phyloP scores from a whole-genome alignment of 305 asterid genomes.

The Fraxinus angustifolia region DNA sequence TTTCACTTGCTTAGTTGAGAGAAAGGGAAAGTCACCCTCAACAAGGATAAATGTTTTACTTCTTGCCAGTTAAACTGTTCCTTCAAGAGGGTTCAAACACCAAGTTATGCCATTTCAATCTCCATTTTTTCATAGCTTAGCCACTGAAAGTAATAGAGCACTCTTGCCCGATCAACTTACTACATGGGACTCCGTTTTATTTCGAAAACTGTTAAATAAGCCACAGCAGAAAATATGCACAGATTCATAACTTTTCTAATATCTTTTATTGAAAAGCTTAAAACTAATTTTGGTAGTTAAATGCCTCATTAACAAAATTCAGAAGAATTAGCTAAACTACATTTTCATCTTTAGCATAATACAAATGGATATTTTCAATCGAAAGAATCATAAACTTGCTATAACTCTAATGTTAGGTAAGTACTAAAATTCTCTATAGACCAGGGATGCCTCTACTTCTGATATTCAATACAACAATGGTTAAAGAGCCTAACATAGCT shows the following conservation, averaged over 20 bases:
- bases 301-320: background rate
- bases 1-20: background rate
- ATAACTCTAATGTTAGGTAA: background rate
- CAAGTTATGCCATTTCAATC: background rate
- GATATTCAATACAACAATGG: background rate
- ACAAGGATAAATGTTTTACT: background rate
- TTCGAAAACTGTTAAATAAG: background rate
- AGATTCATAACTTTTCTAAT: background rate
- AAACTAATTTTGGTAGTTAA: background rate
- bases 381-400: background rate
- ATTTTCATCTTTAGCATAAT: background rate
- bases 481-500: background rate
- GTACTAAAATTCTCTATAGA: background rate
- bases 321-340: background rate
- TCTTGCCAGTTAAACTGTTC: background rate
- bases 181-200: background rate
- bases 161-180: background rate
- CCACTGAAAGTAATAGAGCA: background rate
- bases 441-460: background rate
- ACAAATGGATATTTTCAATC: background rate
- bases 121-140: background rate
- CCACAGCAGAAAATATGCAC: background rate
- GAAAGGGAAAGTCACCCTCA: background rate
- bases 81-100: background rate
- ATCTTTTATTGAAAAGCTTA: background rate